Conservation (phyloP, 176 grass and related monocot genomes). For the Paspalum notatum region DNA sequence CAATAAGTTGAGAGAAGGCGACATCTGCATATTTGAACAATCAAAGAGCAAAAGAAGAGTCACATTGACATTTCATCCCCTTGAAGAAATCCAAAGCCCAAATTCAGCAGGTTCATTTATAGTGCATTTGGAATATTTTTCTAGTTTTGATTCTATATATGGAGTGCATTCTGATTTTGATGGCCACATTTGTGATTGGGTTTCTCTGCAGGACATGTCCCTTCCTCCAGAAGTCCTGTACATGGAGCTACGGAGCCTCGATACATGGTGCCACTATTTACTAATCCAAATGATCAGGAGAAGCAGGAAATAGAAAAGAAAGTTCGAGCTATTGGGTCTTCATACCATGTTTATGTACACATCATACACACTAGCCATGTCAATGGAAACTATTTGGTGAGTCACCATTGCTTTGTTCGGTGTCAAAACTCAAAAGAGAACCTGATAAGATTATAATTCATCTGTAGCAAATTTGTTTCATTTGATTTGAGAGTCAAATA, state of each 20-base stretch:
- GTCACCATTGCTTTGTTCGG: not conserved
- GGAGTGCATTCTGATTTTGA: not conserved
- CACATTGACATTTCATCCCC: constrained; percentile 27
- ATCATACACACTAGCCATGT: not conserved
- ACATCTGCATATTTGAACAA: constrained; percentile 44
- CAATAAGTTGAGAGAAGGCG: constrained; percentile 27
- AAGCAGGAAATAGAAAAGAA: not conserved
- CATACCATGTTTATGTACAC: constrained; percentile 4
- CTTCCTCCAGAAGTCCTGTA: not conserved
- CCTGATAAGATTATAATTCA: not conserved
- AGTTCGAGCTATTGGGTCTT: constrained; percentile 12
- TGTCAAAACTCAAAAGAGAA: not conserved
- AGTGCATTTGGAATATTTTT: not conserved
- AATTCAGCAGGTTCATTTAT: not conserved
- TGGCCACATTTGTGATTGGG: not conserved
- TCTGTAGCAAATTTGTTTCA: not conserved
- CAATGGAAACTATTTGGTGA: not conserved
- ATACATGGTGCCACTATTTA: not conserved
- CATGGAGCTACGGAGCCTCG: not conserved
- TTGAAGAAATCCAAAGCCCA: not conserved
- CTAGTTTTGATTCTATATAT: not conserved
- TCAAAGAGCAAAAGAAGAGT: not conserved
- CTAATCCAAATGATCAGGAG: not conserved
- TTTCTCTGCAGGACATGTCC: constrained; percentile 29
- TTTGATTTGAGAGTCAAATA: not conserved